A percentile compares a stretch with the other conserved stretches of the same genome.
These are phyloP conservation scores for Miamiensis avidus DNA, from an alignment of 169 alveolate genomes.

Conservation along the genomic window DNA sequence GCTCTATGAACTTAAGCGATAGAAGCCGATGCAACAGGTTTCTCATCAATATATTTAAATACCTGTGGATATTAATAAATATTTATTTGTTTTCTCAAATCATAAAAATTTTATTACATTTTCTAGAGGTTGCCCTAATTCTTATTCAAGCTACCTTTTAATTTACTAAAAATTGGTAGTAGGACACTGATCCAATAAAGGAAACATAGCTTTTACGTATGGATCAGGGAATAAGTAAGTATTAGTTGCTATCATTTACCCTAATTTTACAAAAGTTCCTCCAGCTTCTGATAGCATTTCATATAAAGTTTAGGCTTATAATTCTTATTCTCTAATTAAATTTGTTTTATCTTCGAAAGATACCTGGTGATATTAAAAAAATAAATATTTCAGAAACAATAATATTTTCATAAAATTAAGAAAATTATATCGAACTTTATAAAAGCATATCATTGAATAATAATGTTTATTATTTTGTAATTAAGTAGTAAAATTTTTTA, in stretches of 20 bases:
- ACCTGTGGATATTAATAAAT: neutral
- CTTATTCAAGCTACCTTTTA: constrained; percentile 7
- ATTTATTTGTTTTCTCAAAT: too few species aligned
- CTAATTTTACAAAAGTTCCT: constrained; percentile 21
- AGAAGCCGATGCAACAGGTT: constrained; percentile 37
- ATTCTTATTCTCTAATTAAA: neutral
- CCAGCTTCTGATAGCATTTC: neutral
- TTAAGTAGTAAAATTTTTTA: neutral
- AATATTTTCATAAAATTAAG: too few species aligned
- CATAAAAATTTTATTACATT: too few species aligned
- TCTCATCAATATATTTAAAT: constrained; percentile 8
- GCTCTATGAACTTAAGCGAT: constrained; percentile 38
- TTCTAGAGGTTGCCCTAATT: constrained; percentile 10
- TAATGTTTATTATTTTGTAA: neutral
- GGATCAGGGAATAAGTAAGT: constrained; percentile 34
- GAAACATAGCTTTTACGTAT: constrained; percentile 28
- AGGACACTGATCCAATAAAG: constrained; percentile 16
- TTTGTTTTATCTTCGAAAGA: neutral
- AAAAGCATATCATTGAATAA: too few species aligned
- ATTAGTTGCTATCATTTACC: constrained; percentile 25
- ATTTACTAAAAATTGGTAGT: constrained; percentile 6
- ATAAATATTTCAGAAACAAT: neutral
- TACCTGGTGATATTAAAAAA: neutral
- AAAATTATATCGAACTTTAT: too few species aligned
- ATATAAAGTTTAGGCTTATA: neutral